These are phyloP conservation scores for Pseudonitzschia pungens DNA, from an alignment of 108 stramenopile species.

Conservation along the genomic window DNA sequence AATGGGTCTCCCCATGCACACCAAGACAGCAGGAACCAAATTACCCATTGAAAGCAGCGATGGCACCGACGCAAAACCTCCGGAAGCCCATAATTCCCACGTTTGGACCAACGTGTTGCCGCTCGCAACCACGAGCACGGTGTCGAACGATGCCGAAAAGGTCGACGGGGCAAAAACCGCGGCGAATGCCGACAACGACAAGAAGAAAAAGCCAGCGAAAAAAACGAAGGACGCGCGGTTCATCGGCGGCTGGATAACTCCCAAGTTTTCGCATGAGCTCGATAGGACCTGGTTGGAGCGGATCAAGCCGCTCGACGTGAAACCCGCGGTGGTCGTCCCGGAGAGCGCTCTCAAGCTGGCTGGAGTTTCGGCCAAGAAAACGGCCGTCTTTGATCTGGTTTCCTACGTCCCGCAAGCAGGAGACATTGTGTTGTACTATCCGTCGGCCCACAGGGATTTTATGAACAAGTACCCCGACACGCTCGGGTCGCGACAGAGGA, in stretches of 20 bases:
- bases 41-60: too few relatives aligned
- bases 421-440: conserved; percentile 57
- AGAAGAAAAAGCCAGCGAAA: background rate
- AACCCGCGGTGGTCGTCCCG: background rate
- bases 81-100: background rate
- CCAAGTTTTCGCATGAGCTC: conserved; percentile 30
- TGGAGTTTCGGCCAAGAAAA: background rate
- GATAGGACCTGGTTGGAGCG: conserved; percentile 48
- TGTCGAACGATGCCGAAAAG: background rate
- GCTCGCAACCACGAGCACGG: background rate
- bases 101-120: background rate
- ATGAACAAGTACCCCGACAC: conserved; percentile 38
- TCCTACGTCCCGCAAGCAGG: conserved; percentile 54
- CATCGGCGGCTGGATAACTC: conserved; percentile 58
- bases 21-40: too few relatives aligned
- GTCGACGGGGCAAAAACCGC: background rate
- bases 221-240: conserved; percentile 16
- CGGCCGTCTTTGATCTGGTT: conserved; percentile 20
- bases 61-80: background rate
- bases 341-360: background rate
- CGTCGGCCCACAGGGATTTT: conserved; percentile 42
- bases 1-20: background rate
- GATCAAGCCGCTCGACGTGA: conserved; percentile 18
- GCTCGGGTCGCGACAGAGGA: conserved; percentile 26
- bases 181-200: background rate